phyloP scores from a whole-genome alignment of 192 early-diverging fungal genomes.

The Allomyces arbusculus region DNA sequence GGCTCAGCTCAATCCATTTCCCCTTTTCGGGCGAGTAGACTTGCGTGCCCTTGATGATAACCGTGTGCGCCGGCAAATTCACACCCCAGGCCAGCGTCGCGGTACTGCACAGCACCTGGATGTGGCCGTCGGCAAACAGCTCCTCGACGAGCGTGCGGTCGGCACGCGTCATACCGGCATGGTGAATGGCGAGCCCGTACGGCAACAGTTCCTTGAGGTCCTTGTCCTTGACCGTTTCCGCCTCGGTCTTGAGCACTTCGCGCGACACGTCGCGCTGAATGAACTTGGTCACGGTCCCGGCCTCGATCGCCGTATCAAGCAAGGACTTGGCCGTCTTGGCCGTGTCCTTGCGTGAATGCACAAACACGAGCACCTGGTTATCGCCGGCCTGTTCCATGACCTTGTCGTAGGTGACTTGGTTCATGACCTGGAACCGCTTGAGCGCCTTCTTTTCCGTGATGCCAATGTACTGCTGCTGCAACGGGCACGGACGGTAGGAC shows the following conservation, averaged over 20 bases:
- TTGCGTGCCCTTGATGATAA: constrained; percentile 97
- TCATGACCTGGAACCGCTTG: constrained; percentile 83
- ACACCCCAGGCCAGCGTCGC: constrained; percentile 99
- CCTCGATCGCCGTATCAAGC: constrained; percentile 81
- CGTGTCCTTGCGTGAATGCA: constrained; percentile 94
- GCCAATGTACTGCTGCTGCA: constrained; percentile 91
- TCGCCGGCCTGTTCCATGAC: constrained; percentile 60
- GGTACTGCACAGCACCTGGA: constrained; percentile 85
- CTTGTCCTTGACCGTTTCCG: constrained; percentile 53
- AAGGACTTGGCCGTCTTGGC: constrained; percentile 81
- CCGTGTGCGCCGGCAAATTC: constrained; percentile 91
- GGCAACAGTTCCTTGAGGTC: constrained; percentile 77
- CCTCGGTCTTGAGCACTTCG: constrained; percentile 66
- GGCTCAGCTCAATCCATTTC: constrained; percentile 78
- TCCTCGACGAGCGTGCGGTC: constrained; percentile 89
- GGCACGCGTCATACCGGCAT: constrained; percentile 81
- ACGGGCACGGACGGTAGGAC: constrained; percentile 76
- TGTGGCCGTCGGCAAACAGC: constrained; percentile 70
- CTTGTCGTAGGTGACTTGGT: constrained; percentile 92
- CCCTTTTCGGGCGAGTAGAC: constrained; percentile 93
- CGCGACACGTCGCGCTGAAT: constrained; percentile 58
- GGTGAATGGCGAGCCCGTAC: constrained; percentile 89
- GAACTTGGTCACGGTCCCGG: constrained; percentile 64
- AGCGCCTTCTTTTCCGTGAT: constrained; percentile 93
- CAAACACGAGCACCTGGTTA: constrained; percentile 86